Conservation (phyloP, 2,329 filamentous ascomycete species). For the Didymella pinodella region DNA sequence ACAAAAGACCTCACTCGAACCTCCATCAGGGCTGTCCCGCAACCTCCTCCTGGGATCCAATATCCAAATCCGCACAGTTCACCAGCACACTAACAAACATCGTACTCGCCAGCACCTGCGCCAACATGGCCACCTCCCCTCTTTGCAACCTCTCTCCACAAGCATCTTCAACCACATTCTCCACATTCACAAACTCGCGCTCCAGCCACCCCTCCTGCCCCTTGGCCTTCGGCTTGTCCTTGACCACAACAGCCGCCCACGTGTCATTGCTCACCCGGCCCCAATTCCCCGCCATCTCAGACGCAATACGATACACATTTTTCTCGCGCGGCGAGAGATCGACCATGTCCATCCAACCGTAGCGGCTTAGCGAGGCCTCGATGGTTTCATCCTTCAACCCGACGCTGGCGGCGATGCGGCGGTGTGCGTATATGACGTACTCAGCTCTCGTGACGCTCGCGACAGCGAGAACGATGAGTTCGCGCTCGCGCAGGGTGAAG, state of each 20-base stretch:
- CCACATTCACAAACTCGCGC: background rate
- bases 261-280: constrained; percentile 5
- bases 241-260: constrained; percentile 4
- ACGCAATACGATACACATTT: constrained; percentile 4
- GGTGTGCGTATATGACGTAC: constrained; percentile 6
- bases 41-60: background rate
- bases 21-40: constrained; percentile 1
- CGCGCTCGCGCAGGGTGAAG: constrained; percentile 8
- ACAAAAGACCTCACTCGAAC: too few species aligned
- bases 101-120: constrained; percentile 12
- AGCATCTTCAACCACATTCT: background rate
- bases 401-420: background rate
- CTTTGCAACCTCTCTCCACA: constrained; percentile 3
- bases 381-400: background rate
- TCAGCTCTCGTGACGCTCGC: background rate
- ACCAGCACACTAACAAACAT: constrained; percentile 16
- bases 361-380: background rate
- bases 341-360: background rate
- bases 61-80: constrained; percentile 10
- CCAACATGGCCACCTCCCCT: constrained; percentile 8
- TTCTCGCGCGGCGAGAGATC: constrained; percentile 2
- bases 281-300: constrained; percentile 10
- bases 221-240: background rate
- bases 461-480: constrained; percentile 4
- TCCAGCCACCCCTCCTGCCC: constrained; percentile 14